Evolutionary conservation across 257 asterid species (phyloP).

Genomic region (Rubia yunnanensis): DNA sequence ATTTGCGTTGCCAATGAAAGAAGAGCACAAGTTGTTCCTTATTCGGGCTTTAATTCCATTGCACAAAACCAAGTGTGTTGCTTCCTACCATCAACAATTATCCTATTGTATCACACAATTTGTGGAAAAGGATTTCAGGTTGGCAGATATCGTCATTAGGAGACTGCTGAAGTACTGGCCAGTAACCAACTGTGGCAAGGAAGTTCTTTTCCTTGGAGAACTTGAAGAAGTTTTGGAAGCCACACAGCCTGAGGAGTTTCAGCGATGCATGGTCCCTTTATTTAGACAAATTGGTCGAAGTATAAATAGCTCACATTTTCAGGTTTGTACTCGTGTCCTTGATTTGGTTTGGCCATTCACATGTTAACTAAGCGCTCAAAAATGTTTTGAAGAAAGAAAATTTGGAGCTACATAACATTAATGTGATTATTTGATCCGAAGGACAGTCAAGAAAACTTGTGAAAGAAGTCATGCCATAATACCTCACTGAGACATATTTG

Average conservation of each 20-base stretch:
- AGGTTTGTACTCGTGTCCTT: conserved; percentile 35
- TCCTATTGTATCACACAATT: conserved; percentile 67
- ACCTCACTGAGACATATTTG: neutral
- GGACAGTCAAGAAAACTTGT: neutral
- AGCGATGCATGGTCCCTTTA: conserved; percentile 76
- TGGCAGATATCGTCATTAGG: conserved; percentile 64
- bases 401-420: neutral
- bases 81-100: conserved; percentile 70
- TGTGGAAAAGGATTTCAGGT: conserved; percentile 80
- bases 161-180: conserved; percentile 90
- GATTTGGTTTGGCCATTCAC: neutral
- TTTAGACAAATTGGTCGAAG: conserved; percentile 71
- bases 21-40: conserved; percentile 83
- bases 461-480: neutral
- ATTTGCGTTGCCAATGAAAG: conserved; percentile 89
- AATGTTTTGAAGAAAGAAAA: neutral
- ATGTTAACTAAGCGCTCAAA: neutral
- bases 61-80: conserved; percentile 66
- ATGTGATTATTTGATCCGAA: neutral
- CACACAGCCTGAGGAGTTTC: conserved; percentile 70
- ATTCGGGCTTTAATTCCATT: conserved; percentile 70
- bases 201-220: conserved; percentile 83
- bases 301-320: conserved; percentile 81
- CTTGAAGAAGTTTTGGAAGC: conserved; percentile 77
- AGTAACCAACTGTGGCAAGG: conserved; percentile 75